phyloP scores from a whole-genome alignment of 2,329 filamentous ascomycete genomes.

The Bimuria novae-zelandiae region DNA sequence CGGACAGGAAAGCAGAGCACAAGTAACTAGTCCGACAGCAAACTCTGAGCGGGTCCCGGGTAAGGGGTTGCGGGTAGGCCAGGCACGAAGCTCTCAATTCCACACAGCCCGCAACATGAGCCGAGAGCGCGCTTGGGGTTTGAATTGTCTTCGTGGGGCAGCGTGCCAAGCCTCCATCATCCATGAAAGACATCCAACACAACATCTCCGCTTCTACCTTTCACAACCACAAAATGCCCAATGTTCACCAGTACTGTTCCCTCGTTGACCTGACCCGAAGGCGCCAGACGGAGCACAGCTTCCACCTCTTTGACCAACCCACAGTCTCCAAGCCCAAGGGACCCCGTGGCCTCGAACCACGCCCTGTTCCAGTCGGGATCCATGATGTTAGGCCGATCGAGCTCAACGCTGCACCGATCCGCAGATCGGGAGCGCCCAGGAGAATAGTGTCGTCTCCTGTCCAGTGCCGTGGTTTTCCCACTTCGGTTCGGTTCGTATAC shows the following conservation, averaged over 20 bases:
- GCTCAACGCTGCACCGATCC: slow-evolving; percentile 4
- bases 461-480: slow-evolving; percentile 7
- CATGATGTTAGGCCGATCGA: slow-evolving; percentile 8
- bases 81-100: slow-evolving; percentile 1
- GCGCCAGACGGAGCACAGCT: too few relatives aligned
- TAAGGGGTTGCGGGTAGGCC: slow-evolving; percentile 2
- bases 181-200: too few relatives aligned
- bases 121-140: neutral
- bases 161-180: neutral
- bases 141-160: neutral
- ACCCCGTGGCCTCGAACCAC: slow-evolving; percentile 15
- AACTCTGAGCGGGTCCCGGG: neutral
- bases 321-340: slow-evolving; percentile 4
- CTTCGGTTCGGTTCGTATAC: slow-evolving; percentile 2
- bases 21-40: neutral
- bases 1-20: too few relatives aligned
- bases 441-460: neutral
- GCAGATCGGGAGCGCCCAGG: slow-evolving; percentile 7
- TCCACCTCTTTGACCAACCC: too few relatives aligned
- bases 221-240: neutral
- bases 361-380: slow-evolving; percentile 10
- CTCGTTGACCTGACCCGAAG: too few relatives aligned
- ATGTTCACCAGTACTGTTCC: too few relatives aligned
- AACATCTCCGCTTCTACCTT: neutral
- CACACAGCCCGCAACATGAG: slow-evolving; percentile 1